Conservation (phyloP, 257 asterid genomes). For the Thymus quinquecostatus region DNA sequence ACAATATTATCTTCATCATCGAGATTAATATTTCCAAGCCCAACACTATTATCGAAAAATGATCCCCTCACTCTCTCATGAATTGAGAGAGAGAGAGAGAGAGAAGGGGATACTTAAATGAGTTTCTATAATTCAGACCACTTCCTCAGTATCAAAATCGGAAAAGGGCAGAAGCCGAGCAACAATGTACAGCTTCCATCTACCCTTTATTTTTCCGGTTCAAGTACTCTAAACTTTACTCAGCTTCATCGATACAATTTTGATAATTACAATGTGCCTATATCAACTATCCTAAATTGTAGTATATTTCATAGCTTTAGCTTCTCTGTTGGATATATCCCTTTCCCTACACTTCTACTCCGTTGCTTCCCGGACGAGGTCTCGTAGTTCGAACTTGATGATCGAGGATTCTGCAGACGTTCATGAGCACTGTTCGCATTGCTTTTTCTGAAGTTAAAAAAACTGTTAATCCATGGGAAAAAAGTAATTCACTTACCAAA, state of each 20-base stretch:
- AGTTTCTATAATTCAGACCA: background rate
- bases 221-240: background rate
- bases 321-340: slow-evolving; percentile 65
- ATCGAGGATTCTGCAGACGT: slow-evolving; percentile 24
- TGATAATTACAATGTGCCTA: background rate
- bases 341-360: slow-evolving; percentile 40
- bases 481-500: background rate
- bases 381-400: slow-evolving; percentile 22
- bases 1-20: too few relatives aligned
- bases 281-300: background rate
- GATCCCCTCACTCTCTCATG: too few relatives aligned
- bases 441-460: slow-evolving; percentile 43
- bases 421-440: slow-evolving; percentile 42
- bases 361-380: slow-evolving; percentile 43
- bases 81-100: too few relatives aligned
- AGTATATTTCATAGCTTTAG: slow-evolving; percentile 45
- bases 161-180: background rate
- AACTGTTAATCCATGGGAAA: slow-evolving; percentile 19
- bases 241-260: background rate
- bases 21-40: too few relatives aligned
- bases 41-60: too few relatives aligned
- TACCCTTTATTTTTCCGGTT: background rate
- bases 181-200: background rate
- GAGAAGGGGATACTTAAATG: background rate
- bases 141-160: slow-evolving; percentile 8